Evolutionary conservation across 2,329 filamentous ascomycete species (phyloP).

Genomic region (Botrytis aclada): DNA sequence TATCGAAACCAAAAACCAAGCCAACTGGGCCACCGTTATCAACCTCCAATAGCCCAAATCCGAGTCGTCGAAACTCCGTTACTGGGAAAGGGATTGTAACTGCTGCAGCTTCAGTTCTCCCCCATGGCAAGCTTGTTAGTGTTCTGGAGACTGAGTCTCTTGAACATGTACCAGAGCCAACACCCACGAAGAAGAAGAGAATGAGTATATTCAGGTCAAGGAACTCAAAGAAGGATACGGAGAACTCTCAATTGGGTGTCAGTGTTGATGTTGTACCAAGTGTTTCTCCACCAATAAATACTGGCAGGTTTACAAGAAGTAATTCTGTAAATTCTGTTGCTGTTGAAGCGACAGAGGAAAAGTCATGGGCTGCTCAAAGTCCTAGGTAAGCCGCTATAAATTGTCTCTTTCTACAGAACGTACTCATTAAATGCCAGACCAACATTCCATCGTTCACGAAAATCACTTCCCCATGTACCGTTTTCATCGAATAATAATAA

Average conservation of each 20-base stretch:
- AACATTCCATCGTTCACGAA: constrained; percentile 23
- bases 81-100: constrained; percentile 16
- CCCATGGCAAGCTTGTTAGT: constrained; percentile 3
- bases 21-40: constrained; percentile 26
- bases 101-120: not conserved
- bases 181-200: constrained; percentile 22
- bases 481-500: constrained; percentile 21
- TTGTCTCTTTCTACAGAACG: not conserved
- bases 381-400: constrained; percentile 5
- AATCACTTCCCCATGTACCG: constrained; percentile 29
- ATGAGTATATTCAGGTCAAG: constrained; percentile 15
- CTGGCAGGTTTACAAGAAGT: constrained; percentile 14
- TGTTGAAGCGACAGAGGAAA: not conserved
- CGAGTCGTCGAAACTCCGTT: constrained; percentile 31
- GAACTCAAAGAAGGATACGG: constrained; percentile 11
- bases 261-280: not conserved
- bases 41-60: constrained; percentile 22
- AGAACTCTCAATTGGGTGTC: not conserved
- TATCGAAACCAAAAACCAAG: constrained; percentile 38
- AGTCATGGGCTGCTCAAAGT: not conserved
- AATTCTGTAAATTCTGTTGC: constrained; percentile 14
- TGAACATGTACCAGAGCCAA: not conserved
- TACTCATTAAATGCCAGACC: constrained; percentile 7
- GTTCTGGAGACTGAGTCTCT: constrained; percentile 10
- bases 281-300: not conserved